These are phyloP conservation scores for Saccharomycopsis oosterbeekiorum DNA, from an alignment of 805 yeast species.

Conservation along the genomic window DNA sequence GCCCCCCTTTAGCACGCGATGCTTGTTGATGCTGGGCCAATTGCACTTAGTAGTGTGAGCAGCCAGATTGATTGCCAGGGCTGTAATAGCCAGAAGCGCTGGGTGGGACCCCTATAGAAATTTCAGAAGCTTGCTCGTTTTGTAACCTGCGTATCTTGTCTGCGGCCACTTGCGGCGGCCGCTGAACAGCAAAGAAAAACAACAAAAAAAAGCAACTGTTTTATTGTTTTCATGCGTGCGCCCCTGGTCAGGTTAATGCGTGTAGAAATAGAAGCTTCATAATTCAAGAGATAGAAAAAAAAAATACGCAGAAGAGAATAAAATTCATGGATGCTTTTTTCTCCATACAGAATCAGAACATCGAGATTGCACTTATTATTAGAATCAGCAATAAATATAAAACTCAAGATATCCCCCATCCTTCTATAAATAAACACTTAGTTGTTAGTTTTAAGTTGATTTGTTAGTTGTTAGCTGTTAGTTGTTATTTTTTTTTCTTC, in stretches of 20 bases:
- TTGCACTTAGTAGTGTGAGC: too few relatives aligned
- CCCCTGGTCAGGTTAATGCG: conserved; percentile 1
- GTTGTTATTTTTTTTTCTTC: too few relatives aligned
- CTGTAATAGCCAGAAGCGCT: too few relatives aligned
- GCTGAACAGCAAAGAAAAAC: background rate
- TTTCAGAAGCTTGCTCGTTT: too few relatives aligned
- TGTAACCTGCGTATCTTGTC: background rate
- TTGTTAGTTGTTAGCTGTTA: too few relatives aligned
- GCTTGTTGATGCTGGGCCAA: too few relatives aligned
- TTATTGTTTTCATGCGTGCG: background rate
- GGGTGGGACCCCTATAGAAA: too few relatives aligned
- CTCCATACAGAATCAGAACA: background rate
- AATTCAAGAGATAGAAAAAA: too few relatives aligned
- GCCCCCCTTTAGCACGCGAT: too few relatives aligned
- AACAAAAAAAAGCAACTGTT: background rate
- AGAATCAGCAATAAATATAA: background rate
- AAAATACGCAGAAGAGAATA: background rate
- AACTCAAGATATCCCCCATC: background rate
- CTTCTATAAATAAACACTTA: too few relatives aligned
- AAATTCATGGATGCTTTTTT: background rate
- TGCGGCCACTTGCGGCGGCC: background rate
- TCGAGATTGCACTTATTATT: background rate
- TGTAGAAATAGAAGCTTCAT: background rate
- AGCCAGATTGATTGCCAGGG: too few relatives aligned
- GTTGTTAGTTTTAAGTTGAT: too few relatives aligned